phyloP scores from a whole-genome alignment of 148 eudicot species.

The Heliamphora exappendiculata region DNA sequence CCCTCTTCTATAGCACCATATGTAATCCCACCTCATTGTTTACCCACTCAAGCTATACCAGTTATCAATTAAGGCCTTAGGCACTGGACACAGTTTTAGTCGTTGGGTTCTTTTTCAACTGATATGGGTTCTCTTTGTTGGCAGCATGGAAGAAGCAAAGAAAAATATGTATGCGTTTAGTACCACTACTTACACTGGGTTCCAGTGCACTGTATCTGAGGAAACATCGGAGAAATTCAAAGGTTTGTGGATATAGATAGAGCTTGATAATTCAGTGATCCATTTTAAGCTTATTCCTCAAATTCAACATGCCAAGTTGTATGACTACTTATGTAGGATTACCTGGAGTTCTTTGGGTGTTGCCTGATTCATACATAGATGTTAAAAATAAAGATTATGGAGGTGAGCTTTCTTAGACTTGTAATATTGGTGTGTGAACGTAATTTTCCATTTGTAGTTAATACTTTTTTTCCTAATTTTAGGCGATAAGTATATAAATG shows the following conservation, averaged over 20 bases:
- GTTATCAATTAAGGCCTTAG: no score
- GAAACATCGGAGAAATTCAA: conserved; percentile 86
- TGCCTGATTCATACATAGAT: conserved; percentile 88
- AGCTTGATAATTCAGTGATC: neutral
- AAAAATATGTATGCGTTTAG: conserved; percentile 93
- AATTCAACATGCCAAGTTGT: neutral
- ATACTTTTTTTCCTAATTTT: conserved; percentile 6
- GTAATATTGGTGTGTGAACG: neutral
- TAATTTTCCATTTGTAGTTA: neutral
- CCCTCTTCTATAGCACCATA: no score
- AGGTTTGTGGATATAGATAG: conserved; percentile 28
- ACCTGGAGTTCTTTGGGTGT: conserved; percentile 87
- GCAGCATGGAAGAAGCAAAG: conserved; percentile 88
- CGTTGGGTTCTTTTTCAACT: conserved; percentile 2
- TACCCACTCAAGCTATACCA: no score
- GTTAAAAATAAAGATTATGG: conserved; percentile 89
- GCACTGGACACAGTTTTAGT: no score
- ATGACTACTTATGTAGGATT: conserved; percentile 41
- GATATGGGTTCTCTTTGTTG: neutral
- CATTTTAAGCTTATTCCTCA: neutral
- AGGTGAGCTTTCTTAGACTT: conserved; percentile 30
- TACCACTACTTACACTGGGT: conserved; percentile 88
- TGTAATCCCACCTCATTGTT: no score
- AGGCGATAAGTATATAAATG: conserved; percentile 81
- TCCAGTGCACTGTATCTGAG: conserved; percentile 88